phyloP scores from a whole-genome alignment of 768 basidiomycete genomes.

The Hortiboletus flavorubellus region DNA sequence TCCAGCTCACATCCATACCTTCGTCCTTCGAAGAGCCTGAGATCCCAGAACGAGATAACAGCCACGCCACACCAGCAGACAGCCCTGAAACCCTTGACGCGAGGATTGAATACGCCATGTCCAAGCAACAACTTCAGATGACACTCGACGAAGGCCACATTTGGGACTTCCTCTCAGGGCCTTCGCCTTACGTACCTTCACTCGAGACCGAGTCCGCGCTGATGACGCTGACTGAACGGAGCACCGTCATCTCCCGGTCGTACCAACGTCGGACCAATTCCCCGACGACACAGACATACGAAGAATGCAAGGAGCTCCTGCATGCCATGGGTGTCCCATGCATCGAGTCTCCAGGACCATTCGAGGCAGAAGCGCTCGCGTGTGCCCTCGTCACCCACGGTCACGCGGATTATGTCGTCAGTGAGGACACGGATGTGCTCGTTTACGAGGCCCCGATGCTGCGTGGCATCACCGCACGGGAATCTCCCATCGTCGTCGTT shows the following conservation, averaged over 20 bases:
- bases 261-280: conserved; percentile 59
- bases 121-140: conserved; percentile 60
- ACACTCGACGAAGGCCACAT: conserved; percentile 57
- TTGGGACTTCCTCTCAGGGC: conserved; percentile 46
- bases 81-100: conserved; percentile 32
- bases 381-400: conserved; percentile 73
- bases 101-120: conserved; percentile 47
- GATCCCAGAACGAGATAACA: conserved; percentile 6
- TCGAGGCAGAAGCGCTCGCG: conserved; percentile 86
- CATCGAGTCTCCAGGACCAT: conserved; percentile 61
- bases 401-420: conserved; percentile 81
- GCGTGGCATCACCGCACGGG: conserved; percentile 65
- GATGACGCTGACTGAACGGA: conserved; percentile 45
- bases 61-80: conserved; percentile 1
- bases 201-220: conserved; percentile 23
- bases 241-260: conserved; percentile 56
- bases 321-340: conserved; percentile 81
- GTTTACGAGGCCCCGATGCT: conserved; percentile 80
- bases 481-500: conserved; percentile 59
- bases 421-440: conserved; percentile 88
- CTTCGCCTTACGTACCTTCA: conserved; percentile 8
- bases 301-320: conserved; percentile 66
- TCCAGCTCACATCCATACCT: conserved; percentile 42
- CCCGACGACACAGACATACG: conserved; percentile 65
- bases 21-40: conserved; percentile 23